Base-by-base conservation (phyloP, 495 filamentous ascomycete species). In the Tuber brumale region DNA sequence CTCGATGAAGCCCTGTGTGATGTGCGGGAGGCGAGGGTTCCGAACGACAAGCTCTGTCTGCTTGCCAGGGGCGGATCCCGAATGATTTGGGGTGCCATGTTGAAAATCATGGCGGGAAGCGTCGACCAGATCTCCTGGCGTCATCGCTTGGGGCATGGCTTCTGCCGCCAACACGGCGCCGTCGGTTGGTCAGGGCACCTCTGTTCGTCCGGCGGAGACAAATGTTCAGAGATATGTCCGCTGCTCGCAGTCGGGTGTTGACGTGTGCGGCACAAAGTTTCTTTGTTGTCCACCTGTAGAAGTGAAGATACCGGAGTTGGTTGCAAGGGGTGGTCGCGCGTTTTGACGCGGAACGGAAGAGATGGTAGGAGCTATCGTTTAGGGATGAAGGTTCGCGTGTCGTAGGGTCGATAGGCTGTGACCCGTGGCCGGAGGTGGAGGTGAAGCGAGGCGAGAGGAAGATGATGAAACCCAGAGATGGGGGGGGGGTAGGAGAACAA, bases 11-110 rank as follows among this genome's bases (percentile, higher is more conserved):
- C 90, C 89, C 74, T 90, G 85, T 0, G 92, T 92, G 75, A 97
- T 92, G 77, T 96, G 94, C 70, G 87, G 85, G 31, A 98, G 89
- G 80, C 95, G 91, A 46, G 93, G 92, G 0, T 91, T 91, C 1
- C 89, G 85, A 41, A 90, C 21, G 31, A 79, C 81, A 35, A 82
- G 74, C 27, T 70, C 72, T 14, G 70, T 69, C 35, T 66, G 73
- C 39, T 79, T 79, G 31, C 39, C 41, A 19, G 71, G 46, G 42
- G 44, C 77, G 12, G 72, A 57, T 27, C 1, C 51, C 51, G 51
- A 57, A 57, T 57, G 51, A 14, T 66, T 70, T 79, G 74, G 35
- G 70, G 61, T 16, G 70, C 69, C 72, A 61, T 70, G 48, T 75
- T 79, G 21, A 46, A 48, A 57, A 27, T 57, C 51, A 27, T 57